phyloP scores from a whole-genome alignment of 148 eudicot species.

The Chenopodium album region DNA sequence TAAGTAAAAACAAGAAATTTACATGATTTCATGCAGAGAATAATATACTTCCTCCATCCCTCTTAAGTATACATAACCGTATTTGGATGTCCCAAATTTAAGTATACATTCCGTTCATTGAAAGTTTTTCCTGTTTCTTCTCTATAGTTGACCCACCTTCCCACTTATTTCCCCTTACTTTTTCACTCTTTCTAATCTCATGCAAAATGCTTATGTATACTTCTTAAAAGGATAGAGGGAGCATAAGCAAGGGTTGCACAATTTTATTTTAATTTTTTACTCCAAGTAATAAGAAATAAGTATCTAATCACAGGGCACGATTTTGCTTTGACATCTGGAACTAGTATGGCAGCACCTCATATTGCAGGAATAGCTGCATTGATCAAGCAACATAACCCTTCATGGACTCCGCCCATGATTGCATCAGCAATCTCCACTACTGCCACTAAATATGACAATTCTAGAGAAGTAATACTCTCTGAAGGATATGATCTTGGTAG shows the following conservation, averaged over 20 bases:
- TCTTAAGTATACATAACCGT: too few relatives aligned
- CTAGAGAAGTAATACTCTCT: slow-evolving; percentile 63
- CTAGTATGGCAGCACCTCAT: slow-evolving; percentile 97
- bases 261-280: background rate
- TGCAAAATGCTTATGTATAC: background rate
- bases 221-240: background rate
- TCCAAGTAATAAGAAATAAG: background rate
- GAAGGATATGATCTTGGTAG: slow-evolving; percentile 52
- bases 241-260: background rate
- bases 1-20: slow-evolving; percentile 24
- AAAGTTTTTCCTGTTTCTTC: too few relatives aligned
- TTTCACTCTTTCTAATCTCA: background rate
- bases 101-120: background rate
- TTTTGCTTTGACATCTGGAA: slow-evolving; percentile 77
- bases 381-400: slow-evolving; percentile 68
- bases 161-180: background rate
- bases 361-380: slow-evolving; percentile 90
- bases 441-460: slow-evolving; percentile 54
- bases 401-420: slow-evolving; percentile 85
- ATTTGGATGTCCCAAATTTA: background rate
- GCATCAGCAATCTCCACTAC: slow-evolving; percentile 91
- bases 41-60: background rate
- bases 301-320: slow-evolving; percentile 41
- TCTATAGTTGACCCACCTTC: background rate
- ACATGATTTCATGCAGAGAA: background rate